A percentile compares a stretch with the other conserved stretches of the same genome.
phyloP scores from a whole-genome alignment of 805 yeast genomes.

The Nakazawaea populi region DNA sequence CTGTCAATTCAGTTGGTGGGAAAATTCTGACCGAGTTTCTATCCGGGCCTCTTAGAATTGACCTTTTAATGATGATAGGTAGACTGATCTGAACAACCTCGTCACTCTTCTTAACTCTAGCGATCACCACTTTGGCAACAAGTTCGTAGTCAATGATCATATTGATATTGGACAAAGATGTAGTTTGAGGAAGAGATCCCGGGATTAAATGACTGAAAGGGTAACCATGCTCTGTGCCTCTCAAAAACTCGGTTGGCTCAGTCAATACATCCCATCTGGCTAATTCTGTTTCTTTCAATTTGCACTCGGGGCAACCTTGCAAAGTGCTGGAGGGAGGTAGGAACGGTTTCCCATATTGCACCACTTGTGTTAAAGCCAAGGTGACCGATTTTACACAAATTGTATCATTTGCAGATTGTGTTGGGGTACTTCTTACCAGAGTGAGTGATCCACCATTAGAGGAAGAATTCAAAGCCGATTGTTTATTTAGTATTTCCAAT shows the following conservation, averaged over 20 bases:
- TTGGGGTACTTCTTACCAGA: constrained; percentile 13
- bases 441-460: neutral
- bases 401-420: constrained; percentile 25
- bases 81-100: constrained; percentile 38
- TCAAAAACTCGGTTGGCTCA: constrained; percentile 48
- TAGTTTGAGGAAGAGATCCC: constrained; percentile 80
- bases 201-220: constrained; percentile 90
- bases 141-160: constrained; percentile 67
- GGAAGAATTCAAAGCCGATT: constrained; percentile 1
- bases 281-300: constrained; percentile 47
- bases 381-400: constrained; percentile 53
- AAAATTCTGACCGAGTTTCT: constrained; percentile 83
- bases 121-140: constrained; percentile 38
- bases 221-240: constrained; percentile 69
- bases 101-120: constrained; percentile 24
- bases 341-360: constrained; percentile 63
- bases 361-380: constrained; percentile 65
- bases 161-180: constrained; percentile 49
- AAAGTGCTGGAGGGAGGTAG: constrained; percentile 44
- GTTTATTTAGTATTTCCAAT: constrained; percentile 38
- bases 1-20: constrained; percentile 91
- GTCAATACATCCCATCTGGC: constrained; percentile 87
- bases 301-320: constrained; percentile 54
- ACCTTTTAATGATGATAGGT: constrained; percentile 71
- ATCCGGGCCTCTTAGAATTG: constrained; percentile 77